Base-by-base conservation (phyloP, 2,329 filamentous ascomycete genomes). In the Aspergillus felis region DNA sequence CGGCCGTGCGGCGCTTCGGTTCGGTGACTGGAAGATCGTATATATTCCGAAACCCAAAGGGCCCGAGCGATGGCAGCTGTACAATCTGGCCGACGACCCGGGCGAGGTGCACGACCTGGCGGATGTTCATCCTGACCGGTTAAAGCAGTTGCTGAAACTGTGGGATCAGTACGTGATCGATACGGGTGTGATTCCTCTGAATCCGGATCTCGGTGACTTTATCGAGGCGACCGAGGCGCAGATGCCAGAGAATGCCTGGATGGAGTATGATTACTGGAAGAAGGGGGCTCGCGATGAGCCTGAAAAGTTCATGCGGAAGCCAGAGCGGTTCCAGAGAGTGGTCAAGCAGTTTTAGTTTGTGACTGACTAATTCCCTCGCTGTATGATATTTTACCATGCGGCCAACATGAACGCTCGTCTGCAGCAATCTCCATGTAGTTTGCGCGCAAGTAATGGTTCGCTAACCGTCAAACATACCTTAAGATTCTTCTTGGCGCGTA, bases 211-310 rank as follows among this genome's bases (percentile, higher is more conserved):
- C 47, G 84, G 84, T 0, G 73, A 80, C 2, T 87, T 81, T 74
- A 74, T 87, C 53, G 82, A 82, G 56, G 84, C 83, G 0, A 84
- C 82, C 64, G 84, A 87, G 69, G 83, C 81, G 58, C 84, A 87
- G 76, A 87, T 87, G 84, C 81, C 81, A 0, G 83, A 87, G 68
- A 84, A 86, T 65, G 82, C 80, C 6, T 86, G 83, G 84, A 86
- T 87, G 72, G 84, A 87, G 71, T 86, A 85, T 68, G 83, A 86
- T 69, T 87, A 86, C 61, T 87, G 84, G 84, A 81, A 82, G 58
- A 74, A 78, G 3, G 81, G 81, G 0, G 81, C 80, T 3, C 71
- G 80, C 22, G 79, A 82, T 49, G 74, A 79, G 20, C 78, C 78
- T 4, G 68, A 74, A 51, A 78, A 74, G 64, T 82, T 81, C 55